Evolutionary conservation across 371 early-diverging fungal genomes (phyloP).

Genomic region (Capillidium heterosporum): DNA sequence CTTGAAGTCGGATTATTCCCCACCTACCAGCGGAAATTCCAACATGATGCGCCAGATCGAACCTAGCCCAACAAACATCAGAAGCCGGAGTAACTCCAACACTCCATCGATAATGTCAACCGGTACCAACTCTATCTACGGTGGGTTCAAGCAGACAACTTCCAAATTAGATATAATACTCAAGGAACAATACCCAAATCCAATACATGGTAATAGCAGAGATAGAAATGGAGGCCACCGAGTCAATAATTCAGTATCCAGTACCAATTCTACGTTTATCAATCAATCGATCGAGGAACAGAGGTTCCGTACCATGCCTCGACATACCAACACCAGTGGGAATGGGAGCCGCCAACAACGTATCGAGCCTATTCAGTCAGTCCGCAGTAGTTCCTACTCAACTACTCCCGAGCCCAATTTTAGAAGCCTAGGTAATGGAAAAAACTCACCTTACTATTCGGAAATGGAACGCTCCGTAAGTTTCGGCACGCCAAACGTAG

Average conservation of each 20-base stretch:
- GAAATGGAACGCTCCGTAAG: too few species aligned
- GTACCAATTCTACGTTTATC: not conserved
- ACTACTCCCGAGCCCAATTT: too few species aligned
- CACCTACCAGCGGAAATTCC: too few species aligned
- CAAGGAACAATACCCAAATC: not conserved
- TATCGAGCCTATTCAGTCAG: too few species aligned
- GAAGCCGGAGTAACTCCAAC: not conserved
- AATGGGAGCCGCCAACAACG: too few species aligned
- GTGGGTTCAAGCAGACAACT: slow-evolving; percentile 2
- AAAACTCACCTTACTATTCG: too few species aligned
- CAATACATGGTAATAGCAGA: not conserved
- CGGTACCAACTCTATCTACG: not conserved
- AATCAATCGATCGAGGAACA: not conserved
- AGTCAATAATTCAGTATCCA: not conserved
- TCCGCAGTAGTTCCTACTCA: too few species aligned
- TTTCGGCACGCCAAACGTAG: too few species aligned
- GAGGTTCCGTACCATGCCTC: slow-evolving; percentile 2
- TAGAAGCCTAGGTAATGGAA: too few species aligned
- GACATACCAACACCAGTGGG: not conserved
- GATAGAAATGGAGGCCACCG: not conserved
- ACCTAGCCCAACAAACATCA: too few species aligned
- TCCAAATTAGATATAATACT: not conserved
- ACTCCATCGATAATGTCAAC: not conserved
- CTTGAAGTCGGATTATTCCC: too few species aligned
- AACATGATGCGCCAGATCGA: too few species aligned